Conservation (phyloP, 1,284 basidiomycete species). For the Microbotryum lychnidis-dioicae region DNA sequence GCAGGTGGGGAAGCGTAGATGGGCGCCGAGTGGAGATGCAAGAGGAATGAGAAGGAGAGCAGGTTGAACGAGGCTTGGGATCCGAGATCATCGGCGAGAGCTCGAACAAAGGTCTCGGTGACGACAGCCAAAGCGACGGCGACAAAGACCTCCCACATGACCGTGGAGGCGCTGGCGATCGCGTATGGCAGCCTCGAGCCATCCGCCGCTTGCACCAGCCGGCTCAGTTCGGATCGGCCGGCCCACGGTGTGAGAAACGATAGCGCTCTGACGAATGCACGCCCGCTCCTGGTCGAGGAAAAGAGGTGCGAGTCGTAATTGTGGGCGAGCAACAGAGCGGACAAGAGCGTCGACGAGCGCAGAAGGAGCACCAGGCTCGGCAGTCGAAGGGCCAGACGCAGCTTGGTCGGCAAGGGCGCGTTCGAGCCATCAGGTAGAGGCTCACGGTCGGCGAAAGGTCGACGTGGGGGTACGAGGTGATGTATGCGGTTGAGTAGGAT, state of each 20-base stretch:
- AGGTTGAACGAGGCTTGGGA: conserved; percentile 23
- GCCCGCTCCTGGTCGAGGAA: background rate
- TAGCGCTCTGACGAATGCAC: too few species aligned
- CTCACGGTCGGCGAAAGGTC: background rate
- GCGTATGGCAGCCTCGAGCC: too few species aligned
- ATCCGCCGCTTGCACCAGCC: background rate
- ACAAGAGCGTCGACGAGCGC: background rate
- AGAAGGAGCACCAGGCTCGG: conserved; percentile 7
- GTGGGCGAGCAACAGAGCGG: too few species aligned
- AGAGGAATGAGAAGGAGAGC: conserved; percentile 27
- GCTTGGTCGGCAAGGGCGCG: background rate
- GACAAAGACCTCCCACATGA: conserved; percentile 18
- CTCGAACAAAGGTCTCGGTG: conserved; percentile 20
- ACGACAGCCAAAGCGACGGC: conserved; percentile 7
- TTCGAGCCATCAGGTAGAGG: background rate
- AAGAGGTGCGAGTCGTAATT: too few species aligned
- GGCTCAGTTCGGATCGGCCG: conserved; percentile 1
- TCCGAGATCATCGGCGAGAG: conserved; percentile 16
- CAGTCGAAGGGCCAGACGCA: background rate
- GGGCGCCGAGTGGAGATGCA: conserved; percentile 23
- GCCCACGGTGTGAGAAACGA: conserved; percentile 5
- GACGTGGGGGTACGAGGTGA: conserved; percentile 24
- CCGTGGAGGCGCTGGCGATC: background rate
- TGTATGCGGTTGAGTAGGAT: conserved; percentile 26
- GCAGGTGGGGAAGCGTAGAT: background rate